A percentile compares a stretch with the other conserved stretches of the same genome.
These are phyloP conservation scores for Athelia sp. DNA, from an alignment of 1,284 basidiomycete species.

Conservation along the genomic window DNA sequence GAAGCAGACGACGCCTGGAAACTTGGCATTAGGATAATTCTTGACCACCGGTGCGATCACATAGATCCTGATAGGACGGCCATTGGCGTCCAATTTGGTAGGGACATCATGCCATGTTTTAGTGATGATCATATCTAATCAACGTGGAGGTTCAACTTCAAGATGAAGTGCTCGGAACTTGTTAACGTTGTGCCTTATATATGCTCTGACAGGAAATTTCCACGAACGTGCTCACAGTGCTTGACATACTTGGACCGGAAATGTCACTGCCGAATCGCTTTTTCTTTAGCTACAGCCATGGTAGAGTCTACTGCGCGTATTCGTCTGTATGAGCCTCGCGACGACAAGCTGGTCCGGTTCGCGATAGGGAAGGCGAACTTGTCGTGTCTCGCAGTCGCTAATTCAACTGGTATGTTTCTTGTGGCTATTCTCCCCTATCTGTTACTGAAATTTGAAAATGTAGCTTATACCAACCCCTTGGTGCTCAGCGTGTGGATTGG, in stretches of 20 bases:
- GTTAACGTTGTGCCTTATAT: too few relatives aligned
- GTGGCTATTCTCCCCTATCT: neutral
- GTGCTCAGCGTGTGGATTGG: conserved; percentile 55
- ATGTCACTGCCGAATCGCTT: neutral
- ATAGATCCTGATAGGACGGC: conserved; percentile 72
- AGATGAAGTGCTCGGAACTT: too few relatives aligned
- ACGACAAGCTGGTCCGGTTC: conserved; percentile 60
- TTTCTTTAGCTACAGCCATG: neutral
- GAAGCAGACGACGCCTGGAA: conserved; percentile 79
- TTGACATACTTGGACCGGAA: neutral
- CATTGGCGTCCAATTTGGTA: conserved; percentile 57
- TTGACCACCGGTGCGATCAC: conserved; percentile 67
- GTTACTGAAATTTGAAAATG: conserved; percentile 2
- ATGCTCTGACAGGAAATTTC: too few relatives aligned
- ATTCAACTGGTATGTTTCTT: conserved; percentile 45
- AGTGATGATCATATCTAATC: conserved; percentile 66
- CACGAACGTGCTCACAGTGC: neutral
- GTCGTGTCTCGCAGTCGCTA: conserved; percentile 69
- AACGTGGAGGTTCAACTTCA: neutral
- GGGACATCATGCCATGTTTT: conserved; percentile 75
- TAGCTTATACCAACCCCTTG: conserved; percentile 60
- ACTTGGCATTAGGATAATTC: conserved; percentile 76
- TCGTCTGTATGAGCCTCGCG: conserved; percentile 43
- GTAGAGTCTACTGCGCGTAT: conserved; percentile 35
- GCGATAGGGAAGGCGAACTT: conserved; percentile 64